Conservation (phyloP, 225 moss, liverwort and hornwort species). For the Thuidium tamariscinum region DNA sequence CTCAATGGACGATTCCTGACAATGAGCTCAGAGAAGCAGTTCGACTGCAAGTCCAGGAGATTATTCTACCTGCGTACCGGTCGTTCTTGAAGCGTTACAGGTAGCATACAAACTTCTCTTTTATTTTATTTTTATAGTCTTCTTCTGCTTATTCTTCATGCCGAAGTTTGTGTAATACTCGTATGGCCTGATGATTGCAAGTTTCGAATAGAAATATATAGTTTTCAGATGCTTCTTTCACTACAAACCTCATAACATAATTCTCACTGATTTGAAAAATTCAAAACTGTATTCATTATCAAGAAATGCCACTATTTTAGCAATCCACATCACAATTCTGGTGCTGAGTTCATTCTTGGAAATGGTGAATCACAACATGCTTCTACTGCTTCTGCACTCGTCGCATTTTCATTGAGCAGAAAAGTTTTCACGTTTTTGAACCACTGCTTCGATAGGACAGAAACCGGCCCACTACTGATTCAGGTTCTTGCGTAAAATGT, state of each 20-base stretch:
- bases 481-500: background rate
- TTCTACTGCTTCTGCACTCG: background rate
- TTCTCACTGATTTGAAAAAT: background rate
- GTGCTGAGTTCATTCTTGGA: background rate
- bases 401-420: background rate
- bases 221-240: background rate
- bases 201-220: background rate
- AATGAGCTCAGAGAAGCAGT: slow-evolving; percentile 74
- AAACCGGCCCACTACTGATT: background rate
- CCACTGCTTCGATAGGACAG: background rate
- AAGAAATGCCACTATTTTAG: background rate
- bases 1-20: slow-evolving; percentile 86
- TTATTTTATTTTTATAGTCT: background rate
- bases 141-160: background rate
- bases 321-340: background rate
- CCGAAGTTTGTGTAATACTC: background rate
- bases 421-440: background rate
- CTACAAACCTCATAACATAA: background rate
- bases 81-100: slow-evolving; percentile 77
- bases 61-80: slow-evolving; percentile 76
- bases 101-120: slow-evolving; percentile 11
- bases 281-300: background rate
- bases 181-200: background rate
- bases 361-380: background rate
- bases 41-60: slow-evolving; percentile 79